A percentile compares a stretch with the other conserved stretches of the same genome.
Evolutionary conservation across 2,329 filamentous ascomycete genomes (phyloP).

Genomic region (Dactylonectria estremocensis): DNA sequence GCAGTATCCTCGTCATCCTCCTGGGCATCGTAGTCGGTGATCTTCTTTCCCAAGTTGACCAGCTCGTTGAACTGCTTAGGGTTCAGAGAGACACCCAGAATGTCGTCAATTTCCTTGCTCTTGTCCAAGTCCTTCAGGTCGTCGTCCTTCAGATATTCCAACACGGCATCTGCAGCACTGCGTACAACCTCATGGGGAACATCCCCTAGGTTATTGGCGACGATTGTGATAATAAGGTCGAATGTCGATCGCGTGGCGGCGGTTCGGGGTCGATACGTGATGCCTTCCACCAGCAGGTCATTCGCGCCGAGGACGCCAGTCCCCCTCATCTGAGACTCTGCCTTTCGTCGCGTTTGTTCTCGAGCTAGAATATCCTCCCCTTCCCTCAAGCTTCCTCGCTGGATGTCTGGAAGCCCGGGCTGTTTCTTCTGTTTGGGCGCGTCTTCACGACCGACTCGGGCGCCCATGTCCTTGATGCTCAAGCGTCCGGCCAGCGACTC

Average conservation of each 20-base stretch:
- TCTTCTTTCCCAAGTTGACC: conserved; percentile 97
- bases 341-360: conserved; percentile 90
- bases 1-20: conserved; percentile 94
- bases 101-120: conserved; percentile 97
- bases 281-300: conserved; percentile 90
- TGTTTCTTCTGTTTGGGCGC: conserved; percentile 87
- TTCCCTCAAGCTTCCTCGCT: conserved; percentile 83
- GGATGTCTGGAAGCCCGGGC: conserved; percentile 76
- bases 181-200: conserved; percentile 92
- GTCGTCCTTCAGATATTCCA: conserved; percentile 95
- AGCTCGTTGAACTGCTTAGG: conserved; percentile 97
- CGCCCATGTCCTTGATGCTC: conserved; percentile 95
- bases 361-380: conserved; percentile 87
- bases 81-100: conserved; percentile 85
- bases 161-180: conserved; percentile 91
- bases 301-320: conserved; percentile 86
- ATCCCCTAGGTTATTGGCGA: conserved; percentile 90
- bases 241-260: conserved; percentile 93
- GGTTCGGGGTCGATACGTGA: conserved; percentile 92
- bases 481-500: conserved; percentile 96
- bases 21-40: conserved; percentile 97
- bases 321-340: conserved; percentile 78
- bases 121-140: conserved; percentile 97
- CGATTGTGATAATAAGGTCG: conserved; percentile 92
- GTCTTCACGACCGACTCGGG: conserved; percentile 82